Evolutionary conservation across 1,284 basidiomycete genomes (phyloP), one percentile per base, ranked within the genome.

Genomic region (Ganoderma lucidum): DNA sequence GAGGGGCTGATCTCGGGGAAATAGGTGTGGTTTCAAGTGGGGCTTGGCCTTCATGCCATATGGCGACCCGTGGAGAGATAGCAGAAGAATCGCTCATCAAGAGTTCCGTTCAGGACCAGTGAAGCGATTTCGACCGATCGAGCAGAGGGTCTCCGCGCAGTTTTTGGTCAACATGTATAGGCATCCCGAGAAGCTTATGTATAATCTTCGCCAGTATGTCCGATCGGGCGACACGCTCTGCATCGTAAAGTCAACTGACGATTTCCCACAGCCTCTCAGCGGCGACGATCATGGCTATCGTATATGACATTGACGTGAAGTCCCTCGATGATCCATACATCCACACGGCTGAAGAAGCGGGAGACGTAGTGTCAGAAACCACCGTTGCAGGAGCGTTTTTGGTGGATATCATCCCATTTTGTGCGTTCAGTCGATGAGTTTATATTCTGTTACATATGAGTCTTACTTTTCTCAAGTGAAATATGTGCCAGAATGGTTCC

Each of bases 1-100:
- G 19, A 39, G 35, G 3, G 35, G 56, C 35, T 48, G 45, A 63
- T 37, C 3, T 6, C 45, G 41, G 53, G 6, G 62, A 17, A 63
- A 37, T 62, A 87, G 85, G n/a, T 80, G 81, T 70, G 84, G 82
- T 32, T 80, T 81, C 74, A 79, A 77, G 15, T 84, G 82, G 70
- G 80, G 76, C 53, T 65, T 78, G 0, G 74, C 73, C 0, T 75
- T 84, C 15, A 71, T 83, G 67, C 75, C 76, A 30, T 85, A 87
- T 67, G 80, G 80, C 2, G 76, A 82, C 4, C 71, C 70, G 60
- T 87, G 85, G 85, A 80, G 82, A 32, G 69, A 75, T 1, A 80
- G 82, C 41, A 75, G 83, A 37, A 77, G 76, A 59, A 71, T 83
- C 41, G 80, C 82, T 44, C 81, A 84, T 37, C 74, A 71, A n/a